Conservation (phyloP, 2,329 filamentous ascomycete genomes). For the Fusarium subtropicale region DNA sequence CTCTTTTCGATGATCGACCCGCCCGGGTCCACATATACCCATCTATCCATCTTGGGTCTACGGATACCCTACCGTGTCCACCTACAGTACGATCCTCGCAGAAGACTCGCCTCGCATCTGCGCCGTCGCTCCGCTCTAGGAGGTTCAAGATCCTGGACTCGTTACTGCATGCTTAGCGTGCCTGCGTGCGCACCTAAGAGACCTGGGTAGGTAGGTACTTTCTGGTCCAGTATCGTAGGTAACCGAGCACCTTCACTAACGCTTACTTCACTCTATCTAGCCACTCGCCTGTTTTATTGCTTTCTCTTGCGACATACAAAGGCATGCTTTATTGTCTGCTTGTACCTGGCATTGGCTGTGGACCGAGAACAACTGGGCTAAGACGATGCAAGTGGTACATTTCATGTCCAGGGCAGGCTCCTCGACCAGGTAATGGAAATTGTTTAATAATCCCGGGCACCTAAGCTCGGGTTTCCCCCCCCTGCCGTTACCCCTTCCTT, state of each 20-base stretch:
- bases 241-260: not conserved
- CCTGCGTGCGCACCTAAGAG: not conserved
- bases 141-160: slow-evolving; percentile 13
- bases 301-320: not conserved
- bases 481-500: not conserved
- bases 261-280: slow-evolving; percentile 10
- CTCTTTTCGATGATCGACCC: slow-evolving; percentile 21
- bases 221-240: not conserved
- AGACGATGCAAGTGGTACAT: not conserved
- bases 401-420: slow-evolving; percentile 10
- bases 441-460: slow-evolving; percentile 13
- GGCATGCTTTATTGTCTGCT: slow-evolving; percentile 2
- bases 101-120: slow-evolving; percentile 5
- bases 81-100: not conserved
- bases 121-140: not conserved
- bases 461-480: not conserved
- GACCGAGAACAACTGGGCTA: slow-evolving; percentile 6
- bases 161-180: slow-evolving; percentile 1
- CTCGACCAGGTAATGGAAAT: slow-evolving; percentile 8
- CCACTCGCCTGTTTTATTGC: slow-evolving; percentile 6
- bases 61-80: slow-evolving; percentile 10
- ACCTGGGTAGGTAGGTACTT: not conserved
- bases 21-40: slow-evolving; percentile 21
- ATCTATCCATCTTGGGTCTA: slow-evolving; percentile 18
- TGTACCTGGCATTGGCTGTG: slow-evolving; percentile 15